Percentiles rank a stretch among this genome's conserved stretches.
phyloP scores from a whole-genome alignment of 768 basidiomycete genomes.

The Auricularia auricula-judae region DNA sequence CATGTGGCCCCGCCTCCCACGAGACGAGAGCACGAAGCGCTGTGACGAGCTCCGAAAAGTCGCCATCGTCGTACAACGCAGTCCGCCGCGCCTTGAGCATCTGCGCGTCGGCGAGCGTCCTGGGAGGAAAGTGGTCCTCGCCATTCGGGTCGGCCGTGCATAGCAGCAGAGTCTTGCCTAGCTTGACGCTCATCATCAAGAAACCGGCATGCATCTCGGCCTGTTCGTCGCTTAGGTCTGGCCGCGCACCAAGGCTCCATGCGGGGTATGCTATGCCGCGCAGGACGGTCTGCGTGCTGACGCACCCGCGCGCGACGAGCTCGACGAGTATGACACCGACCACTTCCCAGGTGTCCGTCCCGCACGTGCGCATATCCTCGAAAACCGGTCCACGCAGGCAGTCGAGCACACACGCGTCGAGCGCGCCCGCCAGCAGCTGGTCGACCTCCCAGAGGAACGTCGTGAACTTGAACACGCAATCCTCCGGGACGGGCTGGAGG shows the following conservation, averaged over 20 bases:
- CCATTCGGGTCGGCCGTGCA: not conserved
- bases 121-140: not conserved
- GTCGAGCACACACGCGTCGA: conserved; percentile 56
- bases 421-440: conserved; percentile 60
- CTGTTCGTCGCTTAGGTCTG: not conserved
- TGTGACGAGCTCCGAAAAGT: not conserved
- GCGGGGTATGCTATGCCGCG: conserved; percentile 68
- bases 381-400: conserved; percentile 67
- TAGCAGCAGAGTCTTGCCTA: not conserved
- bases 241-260: conserved; percentile 35
- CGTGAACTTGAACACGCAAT: conserved; percentile 31
- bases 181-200: not conserved
- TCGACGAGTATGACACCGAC: conserved; percentile 51
- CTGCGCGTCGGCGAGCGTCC: not conserved
- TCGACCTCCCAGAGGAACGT: conserved; percentile 64
- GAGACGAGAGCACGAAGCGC: not conserved
- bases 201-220: not conserved
- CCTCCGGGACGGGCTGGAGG: conserved; percentile 45
- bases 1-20: not conserved
- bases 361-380: conserved; percentile 49
- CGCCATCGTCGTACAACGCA: not conserved
- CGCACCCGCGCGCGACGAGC: conserved; percentile 52
- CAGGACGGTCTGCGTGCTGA: conserved; percentile 63
- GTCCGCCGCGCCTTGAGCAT: not conserved
- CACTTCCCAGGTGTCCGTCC: conserved; percentile 54